phyloP scores from a whole-genome alignment of 2,329 filamentous ascomycete genomes.

The Harringtonia lauricola region DNA sequence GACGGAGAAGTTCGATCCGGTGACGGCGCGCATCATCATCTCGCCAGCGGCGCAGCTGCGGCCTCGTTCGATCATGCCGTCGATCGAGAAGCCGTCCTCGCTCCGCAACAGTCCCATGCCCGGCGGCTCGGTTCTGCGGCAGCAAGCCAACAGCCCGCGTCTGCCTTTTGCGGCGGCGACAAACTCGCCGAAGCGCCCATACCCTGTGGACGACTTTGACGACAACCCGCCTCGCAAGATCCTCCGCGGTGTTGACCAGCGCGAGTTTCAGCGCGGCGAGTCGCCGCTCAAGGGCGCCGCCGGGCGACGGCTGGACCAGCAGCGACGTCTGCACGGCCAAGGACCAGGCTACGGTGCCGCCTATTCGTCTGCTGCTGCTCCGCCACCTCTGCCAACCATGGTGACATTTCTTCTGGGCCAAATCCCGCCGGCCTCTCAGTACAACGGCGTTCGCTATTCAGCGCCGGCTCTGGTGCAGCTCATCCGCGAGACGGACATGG shows the following conservation, averaged over 20 bases:
- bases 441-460: constrained; percentile 60
- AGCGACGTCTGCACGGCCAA: constrained; percentile 49
- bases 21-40: constrained; percentile 69
- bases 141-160: constrained; percentile 8
- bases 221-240: constrained; percentile 76
- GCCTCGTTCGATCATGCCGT: constrained; percentile 35
- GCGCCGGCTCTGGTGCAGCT: constrained; percentile 62
- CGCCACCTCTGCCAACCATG: constrained; percentile 62
- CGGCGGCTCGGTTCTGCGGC: constrained; percentile 12
- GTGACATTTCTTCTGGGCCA: constrained; percentile 57
- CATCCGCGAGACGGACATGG: constrained; percentile 55
- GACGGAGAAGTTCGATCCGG: constrained; percentile 66
- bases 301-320: constrained; percentile 72
- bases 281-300: constrained; percentile 89
- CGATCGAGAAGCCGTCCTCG: constrained; percentile 36
- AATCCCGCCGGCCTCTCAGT: constrained; percentile 62
- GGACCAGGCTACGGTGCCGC: constrained; percentile 17
- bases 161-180: constrained; percentile 14
- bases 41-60: constrained; percentile 70
- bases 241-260: constrained; percentile 55
- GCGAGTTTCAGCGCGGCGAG: constrained; percentile 78
- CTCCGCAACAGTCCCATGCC: constrained; percentile 33
- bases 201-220: constrained; percentile 60
- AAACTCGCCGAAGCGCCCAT: constrained; percentile 51
- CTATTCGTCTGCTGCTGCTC: constrained; percentile 21